These are phyloP conservation scores for Tillandsia leiboldiana DNA, from an alignment of 176 grass and related monocot genomes.

Conservation along the genomic window DNA sequence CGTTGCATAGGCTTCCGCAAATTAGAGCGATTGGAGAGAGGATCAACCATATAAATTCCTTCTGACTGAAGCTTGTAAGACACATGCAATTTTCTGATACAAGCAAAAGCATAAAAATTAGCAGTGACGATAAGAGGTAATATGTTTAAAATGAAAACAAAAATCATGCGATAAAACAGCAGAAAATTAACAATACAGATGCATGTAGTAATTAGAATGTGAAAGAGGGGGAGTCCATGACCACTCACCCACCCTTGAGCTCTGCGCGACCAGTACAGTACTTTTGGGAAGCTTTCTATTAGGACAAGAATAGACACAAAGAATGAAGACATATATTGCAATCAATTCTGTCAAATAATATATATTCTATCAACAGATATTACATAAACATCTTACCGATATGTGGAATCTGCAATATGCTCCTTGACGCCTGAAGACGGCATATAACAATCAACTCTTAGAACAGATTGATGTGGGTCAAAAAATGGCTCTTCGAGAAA, in stretches of 20 bases:
- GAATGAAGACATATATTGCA: slow-evolving; percentile 3
- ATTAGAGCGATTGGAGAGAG: slow-evolving; percentile 31
- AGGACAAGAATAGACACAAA: slow-evolving; percentile 18
- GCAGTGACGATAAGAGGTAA: neutral
- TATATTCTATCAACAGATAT: neutral
- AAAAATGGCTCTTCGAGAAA: neutral
- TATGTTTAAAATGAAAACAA: slow-evolving; percentile 1
- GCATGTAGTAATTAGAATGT: neutral
- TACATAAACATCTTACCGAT: slow-evolving; percentile 39
- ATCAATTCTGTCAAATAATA: too few relatives aligned
- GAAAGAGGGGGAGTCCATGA: neutral
- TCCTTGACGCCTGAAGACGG: slow-evolving; percentile 50
- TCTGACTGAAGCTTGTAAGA: slow-evolving; percentile 55
- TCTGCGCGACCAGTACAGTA: slow-evolving; percentile 68
- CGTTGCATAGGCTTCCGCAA: slow-evolving; percentile 43
- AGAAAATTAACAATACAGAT: neutral
- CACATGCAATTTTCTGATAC: slow-evolving; percentile 53
- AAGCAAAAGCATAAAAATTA: slow-evolving; percentile 3
- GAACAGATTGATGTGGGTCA: neutral
- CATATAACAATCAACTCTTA: neutral
- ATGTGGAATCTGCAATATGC: slow-evolving; percentile 82
- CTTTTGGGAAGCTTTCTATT: slow-evolving; percentile 63
- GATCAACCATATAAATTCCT: slow-evolving; percentile 83
- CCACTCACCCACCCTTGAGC: slow-evolving; percentile 87
- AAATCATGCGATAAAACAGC: neutral